Base-by-base conservation (phyloP, 208 protist species). In the Porcisia deanei region DNA sequence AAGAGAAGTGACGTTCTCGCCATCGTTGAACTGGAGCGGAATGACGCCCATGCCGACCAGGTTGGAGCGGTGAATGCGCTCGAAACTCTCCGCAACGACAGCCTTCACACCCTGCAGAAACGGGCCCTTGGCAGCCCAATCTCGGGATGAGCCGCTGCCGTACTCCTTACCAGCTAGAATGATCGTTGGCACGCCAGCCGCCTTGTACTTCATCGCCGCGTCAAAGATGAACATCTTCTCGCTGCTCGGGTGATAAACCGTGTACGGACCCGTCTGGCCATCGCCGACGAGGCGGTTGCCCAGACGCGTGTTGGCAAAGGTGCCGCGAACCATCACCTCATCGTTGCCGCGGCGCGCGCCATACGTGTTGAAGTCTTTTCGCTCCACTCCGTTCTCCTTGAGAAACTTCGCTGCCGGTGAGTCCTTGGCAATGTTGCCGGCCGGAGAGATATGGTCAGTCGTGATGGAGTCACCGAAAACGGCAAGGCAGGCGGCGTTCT, bases 101-200 rank as follows among this genome's bases (percentile, higher is more conserved):
- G 88, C 90, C 78, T 98, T 97, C 59, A 99, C 88, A 57, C 97
- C 97, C 85, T 98, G 95, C 83, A 99, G 76, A 71, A 96, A 98
- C 22, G 97, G 97, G 4, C 96, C 96, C 89, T 98, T 99, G 30
- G 97, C 98, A 2, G 98, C 98, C 98, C 98, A 99, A 81, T 99
- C 98, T 73, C 98, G 93, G 14, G 96, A 98, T 52, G 91, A 97
- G 37, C 98, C 97, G 80, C 87, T 94, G 69, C 98, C 98, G 87
- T 99, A 99, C 83, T 99, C 95, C 78, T 94, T 97, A 57, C 98
- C 98, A 47, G 96, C 97, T 39, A 99, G 84, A 34, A 99, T 92
- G 43, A 98, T 74, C n/a, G 98, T 85, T 22, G 93, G 88, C 22
- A 85, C 84, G 54, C 83, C 83, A 14, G 85, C 90, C 18, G 54